Conservation (phyloP, 2,329 filamentous ascomycete species). For the Pestalotiopsis sp. region DNA sequence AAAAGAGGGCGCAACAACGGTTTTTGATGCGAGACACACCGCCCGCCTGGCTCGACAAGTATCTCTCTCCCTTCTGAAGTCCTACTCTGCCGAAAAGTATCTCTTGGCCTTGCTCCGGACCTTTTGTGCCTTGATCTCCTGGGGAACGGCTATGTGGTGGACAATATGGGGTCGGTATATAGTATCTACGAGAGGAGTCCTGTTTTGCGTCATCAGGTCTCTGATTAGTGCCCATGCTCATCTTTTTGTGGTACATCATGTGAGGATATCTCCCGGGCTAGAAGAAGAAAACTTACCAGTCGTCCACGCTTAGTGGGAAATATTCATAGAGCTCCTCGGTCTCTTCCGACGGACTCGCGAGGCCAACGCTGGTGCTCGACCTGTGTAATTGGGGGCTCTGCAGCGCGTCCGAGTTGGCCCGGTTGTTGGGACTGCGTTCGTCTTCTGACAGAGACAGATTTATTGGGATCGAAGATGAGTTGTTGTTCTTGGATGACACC, state of each 20-base stretch:
- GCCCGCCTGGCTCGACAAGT: not conserved
- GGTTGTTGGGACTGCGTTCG: constrained; percentile 58
- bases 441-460: constrained; percentile 63
- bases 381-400: constrained; percentile 49
- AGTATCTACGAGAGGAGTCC: constrained; percentile 31
- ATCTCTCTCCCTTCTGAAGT: not conserved
- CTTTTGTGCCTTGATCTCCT: constrained; percentile 71
- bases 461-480: constrained; percentile 39
- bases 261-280: not conserved
- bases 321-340: constrained; percentile 92
- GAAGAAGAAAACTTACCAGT: constrained; percentile 63
- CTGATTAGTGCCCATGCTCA: not conserved
- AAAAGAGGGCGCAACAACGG: not conserved
- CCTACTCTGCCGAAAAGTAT: constrained; percentile 70
- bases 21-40: not conserved
- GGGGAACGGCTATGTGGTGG: constrained; percentile 78
- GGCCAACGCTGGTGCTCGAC: constrained; percentile 36
- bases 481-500: constrained; percentile 26
- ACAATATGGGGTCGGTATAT: constrained; percentile 75
- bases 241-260: not conserved
- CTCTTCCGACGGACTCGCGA: constrained; percentile 71
- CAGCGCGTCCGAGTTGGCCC: constrained; percentile 48
- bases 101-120: constrained; percentile 68
- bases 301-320: constrained; percentile 87
- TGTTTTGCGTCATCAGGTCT: constrained; percentile 5